These are phyloP conservation scores for Cercospora canescens DNA, from an alignment of 2,329 filamentous ascomycete genomes.

Conservation along the genomic window DNA sequence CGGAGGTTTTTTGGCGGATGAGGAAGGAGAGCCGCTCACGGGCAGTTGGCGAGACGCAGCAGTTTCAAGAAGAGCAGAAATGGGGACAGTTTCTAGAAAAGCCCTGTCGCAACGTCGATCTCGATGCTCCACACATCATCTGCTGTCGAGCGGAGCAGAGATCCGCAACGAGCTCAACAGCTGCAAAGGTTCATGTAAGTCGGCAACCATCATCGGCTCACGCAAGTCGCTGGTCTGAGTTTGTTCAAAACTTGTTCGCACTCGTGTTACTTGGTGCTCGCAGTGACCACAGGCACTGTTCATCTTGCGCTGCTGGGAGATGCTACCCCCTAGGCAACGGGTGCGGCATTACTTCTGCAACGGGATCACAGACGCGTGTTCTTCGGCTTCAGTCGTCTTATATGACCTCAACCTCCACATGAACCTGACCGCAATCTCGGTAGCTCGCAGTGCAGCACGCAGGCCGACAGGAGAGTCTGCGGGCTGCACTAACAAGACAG, in stretches of 20 bases:
- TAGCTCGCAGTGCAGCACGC: neutral
- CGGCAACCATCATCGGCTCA: neutral
- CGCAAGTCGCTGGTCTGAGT: neutral
- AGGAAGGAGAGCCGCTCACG: neutral
- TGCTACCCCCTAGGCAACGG: neutral
- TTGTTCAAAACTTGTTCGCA: no score
- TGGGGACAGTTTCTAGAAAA: neutral
- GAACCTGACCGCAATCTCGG: neutral
- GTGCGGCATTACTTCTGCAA: conserved; percentile 5
- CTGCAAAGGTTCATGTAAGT: neutral
- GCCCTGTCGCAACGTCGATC: neutral
- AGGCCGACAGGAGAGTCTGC: neutral
- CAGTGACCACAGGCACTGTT: neutral
- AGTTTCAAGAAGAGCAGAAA: neutral
- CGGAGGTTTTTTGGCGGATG: conserved; percentile 4
- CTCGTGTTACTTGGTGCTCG: neutral
- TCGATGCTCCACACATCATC: conserved; percentile 6
- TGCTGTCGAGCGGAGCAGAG: neutral
- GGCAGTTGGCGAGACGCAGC: neutral
- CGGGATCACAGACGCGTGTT: neutral
- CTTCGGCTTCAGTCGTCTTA: neutral
- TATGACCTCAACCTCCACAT: conserved; percentile 2
- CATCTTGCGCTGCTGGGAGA: neutral
- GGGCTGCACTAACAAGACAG: neutral
- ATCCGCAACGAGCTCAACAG: neutral